Conservation (phyloP, 2,329 filamentous ascomycete species). For the Cladosporium sp. region DNA sequence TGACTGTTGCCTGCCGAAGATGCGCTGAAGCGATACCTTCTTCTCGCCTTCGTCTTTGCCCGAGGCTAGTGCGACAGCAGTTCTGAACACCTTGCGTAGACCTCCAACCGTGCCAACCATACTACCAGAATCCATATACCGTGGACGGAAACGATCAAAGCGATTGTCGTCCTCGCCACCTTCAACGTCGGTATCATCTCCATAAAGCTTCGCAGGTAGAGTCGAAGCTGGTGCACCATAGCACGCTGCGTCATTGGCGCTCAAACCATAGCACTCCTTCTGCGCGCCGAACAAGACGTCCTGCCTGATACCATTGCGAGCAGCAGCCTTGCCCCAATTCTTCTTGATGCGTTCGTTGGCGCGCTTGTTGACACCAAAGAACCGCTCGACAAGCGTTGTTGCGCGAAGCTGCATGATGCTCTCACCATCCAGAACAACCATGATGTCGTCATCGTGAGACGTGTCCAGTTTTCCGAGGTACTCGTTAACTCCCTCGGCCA, state of each 20-base stretch:
- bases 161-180: conserved; percentile 17
- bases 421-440: conserved; percentile 11
- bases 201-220: neutral
- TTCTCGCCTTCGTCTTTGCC: conserved; percentile 12
- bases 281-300: conserved; percentile 9
- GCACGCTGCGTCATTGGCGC: conserved; percentile 15
- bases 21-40: conserved; percentile 29
- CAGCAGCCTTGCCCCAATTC: conserved; percentile 14
- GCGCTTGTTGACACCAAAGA: conserved; percentile 11
- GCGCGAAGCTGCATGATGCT: conserved; percentile 14
- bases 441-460: conserved; percentile 13
- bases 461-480: conserved; percentile 10
- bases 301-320: conserved; percentile 6
- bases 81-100: conserved; percentile 12
- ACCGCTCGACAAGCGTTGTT: conserved; percentile 12
- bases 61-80: conserved; percentile 23
- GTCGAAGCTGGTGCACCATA: conserved; percentile 9
- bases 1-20: conserved; percentile 24
- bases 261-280: conserved; percentile 13
- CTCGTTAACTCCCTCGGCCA: conserved; percentile 4
- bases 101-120: conserved; percentile 19
- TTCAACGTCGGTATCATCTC: conserved; percentile 14
- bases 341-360: conserved; percentile 10
- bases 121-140: conserved; percentile 35
- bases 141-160: conserved; percentile 31